phyloP scores from a whole-genome alignment of 2,329 filamentous ascomycete genomes.

The Fusarium torulosum region DNA sequence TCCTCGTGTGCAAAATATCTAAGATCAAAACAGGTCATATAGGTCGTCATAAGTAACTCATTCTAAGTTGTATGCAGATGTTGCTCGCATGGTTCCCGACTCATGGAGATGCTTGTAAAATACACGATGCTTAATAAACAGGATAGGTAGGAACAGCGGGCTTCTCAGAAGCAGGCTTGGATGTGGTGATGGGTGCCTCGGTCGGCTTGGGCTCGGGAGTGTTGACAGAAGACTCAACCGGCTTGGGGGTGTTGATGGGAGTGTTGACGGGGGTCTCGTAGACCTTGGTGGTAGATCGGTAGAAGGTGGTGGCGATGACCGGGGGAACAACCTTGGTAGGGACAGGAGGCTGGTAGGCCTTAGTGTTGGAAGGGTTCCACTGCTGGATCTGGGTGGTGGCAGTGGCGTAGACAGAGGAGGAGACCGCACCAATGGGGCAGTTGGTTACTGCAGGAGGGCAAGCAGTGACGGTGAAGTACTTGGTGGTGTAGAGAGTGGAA shows the following conservation, averaged over 20 bases:
- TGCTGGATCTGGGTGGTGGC: constrained; percentile 24
- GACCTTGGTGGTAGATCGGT: constrained; percentile 21
- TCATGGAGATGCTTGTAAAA: constrained; percentile 15
- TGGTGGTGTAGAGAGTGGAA: constrained; percentile 38
- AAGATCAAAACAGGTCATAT: constrained; percentile 28
- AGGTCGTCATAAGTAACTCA: constrained; percentile 23
- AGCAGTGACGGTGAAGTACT: constrained; percentile 33
- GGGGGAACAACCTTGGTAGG: constrained; percentile 5
- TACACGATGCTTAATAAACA: constrained; percentile 19
- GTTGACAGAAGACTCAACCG: neutral
- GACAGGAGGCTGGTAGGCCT: constrained; percentile 8
- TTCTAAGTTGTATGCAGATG: constrained; percentile 13
- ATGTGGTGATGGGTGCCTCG: neutral
- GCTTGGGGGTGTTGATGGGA: constrained; percentile 3
- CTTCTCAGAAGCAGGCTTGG: constrained; percentile 11
- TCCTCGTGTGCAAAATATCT: constrained; percentile 14
- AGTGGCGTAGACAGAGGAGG: constrained; percentile 30
- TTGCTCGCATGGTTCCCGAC: constrained; percentile 28
- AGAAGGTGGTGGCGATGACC: constrained; percentile 15
- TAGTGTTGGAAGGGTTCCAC: constrained; percentile 16
- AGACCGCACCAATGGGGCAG: constrained; percentile 23
- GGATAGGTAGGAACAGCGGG: constrained; percentile 15
- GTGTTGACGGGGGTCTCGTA: constrained; percentile 23
- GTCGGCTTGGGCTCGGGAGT: constrained; percentile 1
- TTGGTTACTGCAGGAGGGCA: constrained; percentile 20